These are phyloP conservation scores for Verbascum thapsus DNA, from an alignment of 257 asterid species.

Conservation along the genomic window DNA sequence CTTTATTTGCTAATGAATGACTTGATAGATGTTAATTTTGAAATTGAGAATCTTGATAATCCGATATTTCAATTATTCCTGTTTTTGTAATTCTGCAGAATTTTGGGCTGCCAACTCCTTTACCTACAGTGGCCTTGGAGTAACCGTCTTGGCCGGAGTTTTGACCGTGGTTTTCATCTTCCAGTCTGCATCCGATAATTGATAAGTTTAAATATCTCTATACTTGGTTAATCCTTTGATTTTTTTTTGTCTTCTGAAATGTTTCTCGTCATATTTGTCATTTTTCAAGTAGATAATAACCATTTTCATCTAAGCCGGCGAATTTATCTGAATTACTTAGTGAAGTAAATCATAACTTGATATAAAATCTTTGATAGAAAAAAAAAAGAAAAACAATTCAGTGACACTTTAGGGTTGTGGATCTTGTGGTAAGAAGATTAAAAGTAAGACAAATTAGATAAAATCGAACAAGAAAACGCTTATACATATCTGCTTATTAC, in stretches of 20 bases:
- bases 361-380: no score
- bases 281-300: slow-evolving; percentile 19
- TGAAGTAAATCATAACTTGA: no score
- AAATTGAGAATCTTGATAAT: background rate
- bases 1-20: no score
- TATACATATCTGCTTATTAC: no score
- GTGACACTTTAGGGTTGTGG: no score
- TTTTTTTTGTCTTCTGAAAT: background rate
- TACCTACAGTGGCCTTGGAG: slow-evolving; percentile 62
- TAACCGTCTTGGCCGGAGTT: slow-evolving; percentile 77
- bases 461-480: no score
- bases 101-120: slow-evolving; percentile 46
- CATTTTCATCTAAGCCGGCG: slow-evolving; percentile 21
- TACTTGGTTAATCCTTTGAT: background rate
- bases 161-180: slow-evolving; percentile 80
- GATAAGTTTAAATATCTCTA: slow-evolving; percentile 24
- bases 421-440: no score
- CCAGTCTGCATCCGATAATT: slow-evolving; percentile 78
- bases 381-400: no score
- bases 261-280: background rate
- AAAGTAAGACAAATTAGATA: no score
- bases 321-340: no score
- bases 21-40: no score
- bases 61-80: background rate
- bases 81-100: slow-evolving; percentile 34